phyloP scores from a whole-genome alignment of 768 basidiomycete genomes.

The Rhizopogon vesiculosus region DNA sequence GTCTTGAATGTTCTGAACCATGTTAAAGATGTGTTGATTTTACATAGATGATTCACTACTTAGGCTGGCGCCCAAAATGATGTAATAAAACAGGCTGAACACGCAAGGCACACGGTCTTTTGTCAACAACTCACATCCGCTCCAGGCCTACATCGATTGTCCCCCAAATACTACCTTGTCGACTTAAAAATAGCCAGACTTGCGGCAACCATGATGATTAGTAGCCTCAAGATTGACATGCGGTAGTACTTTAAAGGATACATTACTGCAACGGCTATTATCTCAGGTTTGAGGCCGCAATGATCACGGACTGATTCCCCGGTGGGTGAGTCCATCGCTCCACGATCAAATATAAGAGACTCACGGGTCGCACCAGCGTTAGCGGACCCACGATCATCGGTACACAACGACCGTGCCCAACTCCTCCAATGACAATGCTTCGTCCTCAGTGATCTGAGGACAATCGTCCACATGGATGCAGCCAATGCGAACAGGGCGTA shows the following conservation, averaged over 20 bases:
- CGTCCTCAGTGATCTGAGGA: conserved; percentile 30
- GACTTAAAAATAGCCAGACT: background rate
- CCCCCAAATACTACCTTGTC: background rate
- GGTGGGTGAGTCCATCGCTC: background rate
- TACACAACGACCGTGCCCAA: conserved; percentile 29
- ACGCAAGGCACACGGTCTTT: background rate
- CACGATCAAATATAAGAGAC: background rate
- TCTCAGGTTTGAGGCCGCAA: background rate
- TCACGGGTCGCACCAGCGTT: background rate
- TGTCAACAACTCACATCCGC: background rate
- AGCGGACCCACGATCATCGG: background rate
- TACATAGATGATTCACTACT: background rate
- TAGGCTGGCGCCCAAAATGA: background rate
- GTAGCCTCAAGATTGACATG: background rate
- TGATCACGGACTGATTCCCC: background rate
- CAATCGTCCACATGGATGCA: conserved; percentile 42
- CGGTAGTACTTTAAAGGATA: conserved; percentile 1
- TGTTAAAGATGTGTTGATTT: background rate
- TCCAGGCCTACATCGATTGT: background rate
- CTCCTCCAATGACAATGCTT: conserved; percentile 33
- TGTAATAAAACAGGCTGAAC: background rate
- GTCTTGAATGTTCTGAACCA: background rate
- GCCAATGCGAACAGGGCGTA: conserved; percentile 29
- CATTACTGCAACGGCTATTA: background rate
- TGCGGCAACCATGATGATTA: background rate